A percentile compares a stretch with the other conserved stretches of the same genome.
These are phyloP conservation scores for Berberis vulgaris DNA, from an alignment of 164 flowering plant species.

Conservation along the genomic window DNA sequence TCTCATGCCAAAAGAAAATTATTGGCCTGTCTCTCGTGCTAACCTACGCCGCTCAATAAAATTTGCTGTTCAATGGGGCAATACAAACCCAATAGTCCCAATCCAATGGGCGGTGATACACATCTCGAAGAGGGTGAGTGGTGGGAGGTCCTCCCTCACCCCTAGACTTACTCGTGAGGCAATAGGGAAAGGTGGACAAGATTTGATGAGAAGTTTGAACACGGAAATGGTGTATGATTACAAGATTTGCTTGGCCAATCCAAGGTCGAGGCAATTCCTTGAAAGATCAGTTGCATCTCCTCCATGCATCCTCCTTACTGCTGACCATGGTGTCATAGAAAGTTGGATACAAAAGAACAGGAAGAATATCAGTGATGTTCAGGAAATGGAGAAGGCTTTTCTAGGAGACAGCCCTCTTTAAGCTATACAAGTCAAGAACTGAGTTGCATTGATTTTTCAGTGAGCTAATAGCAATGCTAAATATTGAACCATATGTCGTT, in stretches of 20 bases:
- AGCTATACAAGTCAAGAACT: no score
- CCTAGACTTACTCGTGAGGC: conserved; percentile 24
- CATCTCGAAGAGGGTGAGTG: no score
- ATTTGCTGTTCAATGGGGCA: conserved; percentile 73
- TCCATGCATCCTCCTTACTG: conserved; percentile 47
- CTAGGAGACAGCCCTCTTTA: not conserved
- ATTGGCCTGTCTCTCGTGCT: conserved; percentile 48
- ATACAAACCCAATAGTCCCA: conserved; percentile 26
- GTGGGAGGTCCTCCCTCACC: not conserved
- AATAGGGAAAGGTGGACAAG: conserved; percentile 63
- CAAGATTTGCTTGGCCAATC: conserved; percentile 58
- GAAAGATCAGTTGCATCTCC: conserved; percentile 30
- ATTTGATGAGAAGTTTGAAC: conserved; percentile 48
- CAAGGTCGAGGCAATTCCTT: conserved; percentile 34
- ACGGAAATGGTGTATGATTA: conserved; percentile 72
- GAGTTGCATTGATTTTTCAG: no score
- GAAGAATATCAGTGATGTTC: conserved; percentile 20
- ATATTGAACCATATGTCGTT: no score
- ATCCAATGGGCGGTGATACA: not conserved
- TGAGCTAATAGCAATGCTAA: no score
- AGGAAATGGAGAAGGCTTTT: conserved; percentile 15
- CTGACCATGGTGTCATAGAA: conserved; percentile 14
- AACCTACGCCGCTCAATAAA: conserved; percentile 53
- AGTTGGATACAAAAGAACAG: conserved; percentile 20
- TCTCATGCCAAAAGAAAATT: conserved; percentile 47